phyloP scores from a whole-genome alignment of 2,329 filamentous ascomycete species.

The Aspergillus luchuensis region DNA sequence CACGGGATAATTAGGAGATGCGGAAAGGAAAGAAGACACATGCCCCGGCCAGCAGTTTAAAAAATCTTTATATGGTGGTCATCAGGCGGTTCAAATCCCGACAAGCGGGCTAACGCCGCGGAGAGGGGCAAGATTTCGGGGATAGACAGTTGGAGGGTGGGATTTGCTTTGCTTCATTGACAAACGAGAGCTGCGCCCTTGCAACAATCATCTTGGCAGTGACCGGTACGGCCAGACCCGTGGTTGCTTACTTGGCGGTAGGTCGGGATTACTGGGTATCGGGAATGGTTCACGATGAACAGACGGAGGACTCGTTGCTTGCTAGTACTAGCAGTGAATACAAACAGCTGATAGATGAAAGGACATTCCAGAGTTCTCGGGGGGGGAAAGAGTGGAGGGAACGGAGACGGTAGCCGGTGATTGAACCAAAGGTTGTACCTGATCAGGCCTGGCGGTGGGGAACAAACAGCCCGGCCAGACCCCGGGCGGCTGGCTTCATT shows the following conservation, averaged over 20 bases:
- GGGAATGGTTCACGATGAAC: too few species aligned
- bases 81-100: neutral
- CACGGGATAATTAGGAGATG: neutral
- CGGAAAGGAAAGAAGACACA: too few species aligned
- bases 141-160: too few species aligned
- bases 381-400: neutral
- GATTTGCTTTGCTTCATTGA: too few species aligned
- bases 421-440: neutral
- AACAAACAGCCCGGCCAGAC: neutral
- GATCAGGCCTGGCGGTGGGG: neutral
- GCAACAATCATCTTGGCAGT: too few species aligned
- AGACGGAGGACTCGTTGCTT: too few species aligned
- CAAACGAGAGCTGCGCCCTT: too few species aligned
- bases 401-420: neutral
- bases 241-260: too few species aligned
- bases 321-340: neutral
- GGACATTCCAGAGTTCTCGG: neutral
- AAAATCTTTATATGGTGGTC: neutral
- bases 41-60: neutral
- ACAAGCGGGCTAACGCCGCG: neutral
- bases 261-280: too few species aligned
- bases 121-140: too few species aligned
- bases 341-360: neutral
- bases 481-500: neutral
- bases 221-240: too few species aligned